Conservation (phyloP, 148 eudicot genomes). For the Oxyria digyna region DNA sequence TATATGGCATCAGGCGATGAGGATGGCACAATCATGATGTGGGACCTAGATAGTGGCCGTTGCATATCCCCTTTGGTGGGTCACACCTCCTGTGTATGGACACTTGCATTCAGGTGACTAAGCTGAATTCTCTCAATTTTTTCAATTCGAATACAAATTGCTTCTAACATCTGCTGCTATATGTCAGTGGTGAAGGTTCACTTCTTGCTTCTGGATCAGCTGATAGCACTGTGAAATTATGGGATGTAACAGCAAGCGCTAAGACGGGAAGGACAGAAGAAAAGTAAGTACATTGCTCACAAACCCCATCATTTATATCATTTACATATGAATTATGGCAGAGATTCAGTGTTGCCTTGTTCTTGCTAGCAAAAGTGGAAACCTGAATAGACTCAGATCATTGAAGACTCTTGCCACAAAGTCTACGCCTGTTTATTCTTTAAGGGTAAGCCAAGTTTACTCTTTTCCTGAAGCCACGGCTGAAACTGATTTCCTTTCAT, state of each 20-base stretch:
- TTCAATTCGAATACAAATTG: not conserved
- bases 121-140: conserved; percentile 4
- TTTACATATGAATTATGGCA: not conserved
- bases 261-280: conserved; percentile 52
- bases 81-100: conserved; percentile 91
- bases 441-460: conserved; percentile 34
- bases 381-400: conserved; percentile 65
- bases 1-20: conserved; percentile 99
- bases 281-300: conserved; percentile 37
- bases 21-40: conserved; percentile 96
- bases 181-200: conserved; percentile 83
- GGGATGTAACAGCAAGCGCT: conserved; percentile 83
- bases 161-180: not conserved
- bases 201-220: conserved; percentile 99
- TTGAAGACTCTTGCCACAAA: conserved; percentile 85
- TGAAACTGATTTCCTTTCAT: not conserved
- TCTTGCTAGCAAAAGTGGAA: conserved; percentile 48
- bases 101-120: conserved; percentile 76
- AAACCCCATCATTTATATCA: not conserved
- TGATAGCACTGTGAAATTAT: conserved; percentile 88
- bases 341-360: not conserved
- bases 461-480: not conserved
- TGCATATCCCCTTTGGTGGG: conserved; percentile 89
- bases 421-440: conserved; percentile 79
- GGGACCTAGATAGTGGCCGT: conserved; percentile 93